These are phyloP conservation scores for Kodamaea lidongshanica DNA, from an alignment of 805 yeast species.

Conservation along the genomic window DNA sequence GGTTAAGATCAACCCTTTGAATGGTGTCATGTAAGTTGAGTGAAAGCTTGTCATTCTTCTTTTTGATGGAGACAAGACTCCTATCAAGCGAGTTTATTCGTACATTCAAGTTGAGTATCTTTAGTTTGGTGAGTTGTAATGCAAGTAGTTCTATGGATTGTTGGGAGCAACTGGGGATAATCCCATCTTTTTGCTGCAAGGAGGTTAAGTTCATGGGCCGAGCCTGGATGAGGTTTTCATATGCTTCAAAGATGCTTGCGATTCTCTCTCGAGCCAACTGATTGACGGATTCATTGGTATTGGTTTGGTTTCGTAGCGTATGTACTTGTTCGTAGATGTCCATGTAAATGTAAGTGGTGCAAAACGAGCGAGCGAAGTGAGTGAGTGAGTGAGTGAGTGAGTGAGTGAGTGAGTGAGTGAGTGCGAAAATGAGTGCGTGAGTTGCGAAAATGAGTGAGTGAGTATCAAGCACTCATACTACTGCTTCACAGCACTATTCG, in stretches of 20 bases:
- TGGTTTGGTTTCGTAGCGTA: conserved; percentile 5
- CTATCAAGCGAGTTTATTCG: conserved; percentile 10
- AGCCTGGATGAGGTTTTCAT: conserved; percentile 7
- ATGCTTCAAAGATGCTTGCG: conserved; percentile 19
- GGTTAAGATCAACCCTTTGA: neutral
- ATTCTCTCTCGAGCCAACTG: conserved; percentile 17
- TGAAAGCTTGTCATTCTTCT: conserved; percentile 1
- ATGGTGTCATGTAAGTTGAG: conserved; percentile 1
- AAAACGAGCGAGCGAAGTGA: too few species aligned
- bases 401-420: too few species aligned
- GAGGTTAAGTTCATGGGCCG: conserved; percentile 23
- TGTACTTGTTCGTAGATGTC: conserved; percentile 2
- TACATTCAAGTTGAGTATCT: conserved; percentile 14
- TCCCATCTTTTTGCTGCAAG: conserved; percentile 4
- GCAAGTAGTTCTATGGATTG: conserved; percentile 21
- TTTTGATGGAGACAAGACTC: neutral
- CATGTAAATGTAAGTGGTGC: too few species aligned
- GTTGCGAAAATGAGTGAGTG: too few species aligned
- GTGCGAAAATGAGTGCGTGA: too few species aligned
- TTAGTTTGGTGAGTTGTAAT: conserved; percentile 27
- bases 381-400: too few species aligned
- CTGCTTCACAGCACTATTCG: too few species aligned
- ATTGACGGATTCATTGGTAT: conserved; percentile 20
- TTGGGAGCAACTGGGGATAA: conserved; percentile 13
- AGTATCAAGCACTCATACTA: too few species aligned